Evolutionary conservation across 2,329 filamentous ascomycete species (phyloP).

Genomic region (Exophiala sideris): DNA sequence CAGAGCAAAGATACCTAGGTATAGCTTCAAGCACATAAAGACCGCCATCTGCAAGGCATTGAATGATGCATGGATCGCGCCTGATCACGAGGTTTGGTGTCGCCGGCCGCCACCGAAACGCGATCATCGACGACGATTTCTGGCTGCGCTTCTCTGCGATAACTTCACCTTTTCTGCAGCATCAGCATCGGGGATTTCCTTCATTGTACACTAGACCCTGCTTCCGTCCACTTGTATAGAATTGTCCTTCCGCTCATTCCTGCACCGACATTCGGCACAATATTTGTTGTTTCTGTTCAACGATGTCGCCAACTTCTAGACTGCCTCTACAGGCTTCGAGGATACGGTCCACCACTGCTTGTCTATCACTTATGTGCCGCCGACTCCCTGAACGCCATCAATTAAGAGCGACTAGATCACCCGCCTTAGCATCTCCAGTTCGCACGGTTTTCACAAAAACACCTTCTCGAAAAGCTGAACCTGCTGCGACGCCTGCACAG

Average conservation of each 20-base stretch:
- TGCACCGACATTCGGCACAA: background rate
- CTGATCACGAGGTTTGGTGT: constrained; percentile 24
- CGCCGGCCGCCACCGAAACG: background rate
- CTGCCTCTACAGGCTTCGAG: constrained; percentile 4
- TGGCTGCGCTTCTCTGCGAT: background rate
- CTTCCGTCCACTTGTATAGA: too few relatives aligned
- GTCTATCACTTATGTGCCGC: background rate
- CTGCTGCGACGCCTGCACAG: constrained; percentile 8
- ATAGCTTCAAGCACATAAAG: background rate
- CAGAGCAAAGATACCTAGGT: constrained; percentile 61
- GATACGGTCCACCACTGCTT: background rate
- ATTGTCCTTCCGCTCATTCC: background rate
- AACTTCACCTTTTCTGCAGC: background rate
- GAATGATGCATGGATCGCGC: background rate
- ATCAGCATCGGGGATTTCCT: background rate
- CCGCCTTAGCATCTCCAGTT: constrained; percentile 29
- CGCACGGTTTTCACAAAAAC: constrained; percentile 19
- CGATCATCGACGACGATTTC: background rate
- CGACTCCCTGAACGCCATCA: too few relatives aligned
- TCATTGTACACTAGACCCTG: background rate
- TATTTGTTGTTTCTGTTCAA: background rate
- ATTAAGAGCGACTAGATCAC: too few relatives aligned
- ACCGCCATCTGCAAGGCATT: background rate
- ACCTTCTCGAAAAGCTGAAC: constrained; percentile 10
- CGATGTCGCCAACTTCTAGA: constrained; percentile 10